A percentile compares a stretch with the other conserved stretches of the same genome.
Conservation (phyloP, 148 eudicot species). For the Silene conica region DNA sequence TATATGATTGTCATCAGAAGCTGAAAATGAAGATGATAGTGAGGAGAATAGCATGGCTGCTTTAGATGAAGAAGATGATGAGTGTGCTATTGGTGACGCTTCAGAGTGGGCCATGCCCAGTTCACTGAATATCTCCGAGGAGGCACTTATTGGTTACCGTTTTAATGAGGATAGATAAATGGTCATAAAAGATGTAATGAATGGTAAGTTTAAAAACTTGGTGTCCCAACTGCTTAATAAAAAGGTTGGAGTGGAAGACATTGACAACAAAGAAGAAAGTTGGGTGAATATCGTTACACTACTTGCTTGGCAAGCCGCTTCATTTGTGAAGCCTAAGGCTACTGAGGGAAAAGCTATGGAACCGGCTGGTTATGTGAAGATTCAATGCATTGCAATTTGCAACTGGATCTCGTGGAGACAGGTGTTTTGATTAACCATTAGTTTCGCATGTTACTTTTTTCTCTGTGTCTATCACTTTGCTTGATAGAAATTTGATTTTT, state of each 20-base stretch:
- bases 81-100: slow-evolving; percentile 57
- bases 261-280: slow-evolving; percentile 37
- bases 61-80: slow-evolving; percentile 72
- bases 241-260: slow-evolving; percentile 43
- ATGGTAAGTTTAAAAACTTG: slow-evolving; percentile 74
- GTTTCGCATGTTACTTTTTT: slow-evolving; percentile 1
- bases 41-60: slow-evolving; percentile 43
- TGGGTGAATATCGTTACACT: slow-evolving; percentile 84
- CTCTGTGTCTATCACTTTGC: background rate
- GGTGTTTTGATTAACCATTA: slow-evolving; percentile 36
- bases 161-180: slow-evolving; percentile 52
- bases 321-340: slow-evolving; percentile 65
- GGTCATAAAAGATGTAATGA: slow-evolving; percentile 65
- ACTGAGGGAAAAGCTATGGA: slow-evolving; percentile 77
- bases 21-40: slow-evolving; percentile 59
- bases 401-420: slow-evolving; percentile 60
- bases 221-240: slow-evolving; percentile 65
- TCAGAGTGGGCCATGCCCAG: slow-evolving; percentile 56
- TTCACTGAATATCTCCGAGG: slow-evolving; percentile 45
- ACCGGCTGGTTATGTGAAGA: slow-evolving; percentile 83
- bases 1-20: slow-evolving; percentile 77
- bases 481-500: too few species aligned
- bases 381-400: slow-evolving; percentile 88
- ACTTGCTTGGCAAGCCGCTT: slow-evolving; percentile 87
- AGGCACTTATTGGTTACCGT: slow-evolving; percentile 39